Evolutionary conservation across 2,329 filamentous ascomycete species (phyloP).

Genomic region (Colletotrichum australisinense): DNA sequence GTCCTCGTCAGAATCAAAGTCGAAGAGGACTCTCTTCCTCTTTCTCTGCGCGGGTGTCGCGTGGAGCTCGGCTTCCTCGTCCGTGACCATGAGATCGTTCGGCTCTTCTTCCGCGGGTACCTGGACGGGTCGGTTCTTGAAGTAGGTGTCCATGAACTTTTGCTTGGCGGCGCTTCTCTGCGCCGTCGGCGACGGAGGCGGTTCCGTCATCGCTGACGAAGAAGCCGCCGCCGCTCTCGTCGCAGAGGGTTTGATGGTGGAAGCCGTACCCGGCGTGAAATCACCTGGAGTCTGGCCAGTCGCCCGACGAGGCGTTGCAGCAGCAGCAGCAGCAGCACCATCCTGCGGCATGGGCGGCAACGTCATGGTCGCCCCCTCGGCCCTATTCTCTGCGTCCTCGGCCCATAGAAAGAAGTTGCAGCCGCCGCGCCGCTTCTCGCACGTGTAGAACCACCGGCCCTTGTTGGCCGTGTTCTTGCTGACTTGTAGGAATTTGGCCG

Average conservation of each 20-base stretch:
- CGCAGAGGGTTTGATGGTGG: neutral
- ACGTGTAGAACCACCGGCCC: constrained; percentile 56
- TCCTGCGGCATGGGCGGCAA: constrained; percentile 26
- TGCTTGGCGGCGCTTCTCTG: constrained; percentile 33
- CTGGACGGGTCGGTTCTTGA: neutral
- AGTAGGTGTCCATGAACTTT: constrained; percentile 27
- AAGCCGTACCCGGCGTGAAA: constrained; percentile 37
- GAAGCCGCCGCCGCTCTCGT: neutral
- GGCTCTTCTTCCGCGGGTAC: neutral
- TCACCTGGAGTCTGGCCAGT: neutral
- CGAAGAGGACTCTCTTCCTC: constrained; percentile 42
- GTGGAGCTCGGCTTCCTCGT: constrained; percentile 13
- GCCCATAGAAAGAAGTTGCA: constrained; percentile 60
- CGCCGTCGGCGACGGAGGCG: constrained; percentile 29
- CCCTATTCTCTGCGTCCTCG: constrained; percentile 46
- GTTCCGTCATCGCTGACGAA: constrained; percentile 42
- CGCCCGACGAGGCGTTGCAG: neutral
- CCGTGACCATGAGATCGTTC: neutral
- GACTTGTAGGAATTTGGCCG: constrained; percentile 49
- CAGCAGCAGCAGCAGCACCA: neutral
- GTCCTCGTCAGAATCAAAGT: constrained; percentile 42
- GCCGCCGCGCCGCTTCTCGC: constrained; percentile 43
- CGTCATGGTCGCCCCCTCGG: constrained; percentile 17
- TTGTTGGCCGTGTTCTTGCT: constrained; percentile 52
- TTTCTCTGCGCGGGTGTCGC: constrained; percentile 40